Evolutionary conservation across 768 basidiomycete genomes (phyloP).

Genomic region (Hypholoma sublateritium): DNA sequence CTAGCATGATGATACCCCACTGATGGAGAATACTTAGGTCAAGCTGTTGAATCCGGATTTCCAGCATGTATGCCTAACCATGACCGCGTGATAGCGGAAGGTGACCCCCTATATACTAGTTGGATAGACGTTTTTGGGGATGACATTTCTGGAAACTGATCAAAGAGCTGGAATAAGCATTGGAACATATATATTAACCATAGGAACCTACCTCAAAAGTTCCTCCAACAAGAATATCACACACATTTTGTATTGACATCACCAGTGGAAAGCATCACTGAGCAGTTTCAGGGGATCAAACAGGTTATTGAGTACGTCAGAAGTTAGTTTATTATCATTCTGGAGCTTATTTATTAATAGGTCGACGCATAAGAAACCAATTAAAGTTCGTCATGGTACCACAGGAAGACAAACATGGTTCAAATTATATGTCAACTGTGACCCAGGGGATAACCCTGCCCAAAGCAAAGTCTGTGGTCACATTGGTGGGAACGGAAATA

Average conservation of each 20-base stretch:
- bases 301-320: constrained; percentile 19
- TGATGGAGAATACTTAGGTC: no score
- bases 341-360: neutral
- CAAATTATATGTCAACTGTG: constrained; percentile 26
- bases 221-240: constrained; percentile 31
- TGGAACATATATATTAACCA: constrained; percentile 28
- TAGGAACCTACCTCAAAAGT: constrained; percentile 22
- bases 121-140: constrained; percentile 6
- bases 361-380: constrained; percentile 5
- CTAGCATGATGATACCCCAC: neutral
- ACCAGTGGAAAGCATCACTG: constrained; percentile 26
- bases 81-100: constrained; percentile 8
- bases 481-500: constrained; percentile 39
- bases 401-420: constrained; percentile 21
- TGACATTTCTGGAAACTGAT: constrained; percentile 13
- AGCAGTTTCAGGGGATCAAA: constrained; percentile 28
- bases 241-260: constrained; percentile 19
- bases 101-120: constrained; percentile 3
- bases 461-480: constrained; percentile 38
- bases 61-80: constrained; percentile 14
- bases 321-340: neutral
- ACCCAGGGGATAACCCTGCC: constrained; percentile 38
- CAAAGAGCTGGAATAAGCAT: constrained; percentile 32
- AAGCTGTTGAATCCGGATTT: neutral
- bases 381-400: constrained; percentile 18